Percentiles rank a stretch among this genome's conserved stretches.
These are phyloP conservation scores for Brassica cretica DNA, from an alignment of 345 rosid species.

Conservation along the genomic window DNA sequence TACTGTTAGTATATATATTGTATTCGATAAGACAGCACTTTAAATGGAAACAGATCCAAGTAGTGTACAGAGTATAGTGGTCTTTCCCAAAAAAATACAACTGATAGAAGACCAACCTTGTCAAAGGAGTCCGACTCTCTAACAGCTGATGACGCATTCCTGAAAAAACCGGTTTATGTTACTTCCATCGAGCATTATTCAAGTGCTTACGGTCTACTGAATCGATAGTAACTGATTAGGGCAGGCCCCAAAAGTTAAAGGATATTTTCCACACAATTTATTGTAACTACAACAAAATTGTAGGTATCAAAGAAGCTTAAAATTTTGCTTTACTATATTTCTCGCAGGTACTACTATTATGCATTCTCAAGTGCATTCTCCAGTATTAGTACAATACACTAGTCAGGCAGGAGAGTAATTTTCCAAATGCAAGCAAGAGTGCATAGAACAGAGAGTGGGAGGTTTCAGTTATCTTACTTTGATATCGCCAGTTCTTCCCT, in stretches of 20 bases:
- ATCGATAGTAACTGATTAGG: neutral
- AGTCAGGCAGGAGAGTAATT: slow-evolving; percentile 8
- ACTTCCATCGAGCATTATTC: slow-evolving; percentile 32
- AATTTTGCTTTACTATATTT: slow-evolving; percentile 15
- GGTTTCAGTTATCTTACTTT: slow-evolving; percentile 51
- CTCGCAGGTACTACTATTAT: slow-evolving; percentile 6
- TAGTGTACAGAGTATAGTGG: slow-evolving; percentile 1
- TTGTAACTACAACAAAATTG: neutral
- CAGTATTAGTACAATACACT: slow-evolving; percentile 16
- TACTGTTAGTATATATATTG: slow-evolving; percentile 20
- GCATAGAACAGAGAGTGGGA: slow-evolving; percentile 21
- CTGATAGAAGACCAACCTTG: slow-evolving; percentile 53
- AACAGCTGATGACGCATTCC: slow-evolving; percentile 44
- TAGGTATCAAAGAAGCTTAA: slow-evolving; percentile 7
- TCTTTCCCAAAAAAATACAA: neutral
- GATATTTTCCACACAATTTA: slow-evolving; percentile 9
- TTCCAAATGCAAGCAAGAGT: slow-evolving; percentile 10
- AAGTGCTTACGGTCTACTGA: slow-evolving; percentile 1
- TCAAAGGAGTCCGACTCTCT: slow-evolving; percentile 75
- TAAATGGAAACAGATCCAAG: slow-evolving; percentile 17
- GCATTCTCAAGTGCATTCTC: slow-evolving; percentile 24
- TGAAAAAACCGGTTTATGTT: slow-evolving; percentile 34
- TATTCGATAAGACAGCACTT: slow-evolving; percentile 18
- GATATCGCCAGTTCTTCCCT: slow-evolving; percentile 60
- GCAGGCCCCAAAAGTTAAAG: slow-evolving; percentile 19